Conservation (phyloP, 331 rosid species). For the Rosa hybrid region DNA sequence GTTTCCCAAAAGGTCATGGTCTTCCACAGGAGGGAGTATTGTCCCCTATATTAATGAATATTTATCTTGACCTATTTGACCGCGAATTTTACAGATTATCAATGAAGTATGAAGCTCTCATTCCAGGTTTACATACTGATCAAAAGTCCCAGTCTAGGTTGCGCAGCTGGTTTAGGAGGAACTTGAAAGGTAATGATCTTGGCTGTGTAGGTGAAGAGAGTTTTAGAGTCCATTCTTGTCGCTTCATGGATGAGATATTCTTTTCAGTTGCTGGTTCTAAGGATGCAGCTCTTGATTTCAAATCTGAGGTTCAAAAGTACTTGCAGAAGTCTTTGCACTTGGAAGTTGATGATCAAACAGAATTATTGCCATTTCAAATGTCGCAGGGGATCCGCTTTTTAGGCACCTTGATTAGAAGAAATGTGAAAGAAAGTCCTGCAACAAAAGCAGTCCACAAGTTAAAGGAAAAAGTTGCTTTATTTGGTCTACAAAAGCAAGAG, state of each 20-base stretch:
- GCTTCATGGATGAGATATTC: constrained; percentile 86
- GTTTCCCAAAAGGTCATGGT: constrained; percentile 86
- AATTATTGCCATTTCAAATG: constrained; percentile 56
- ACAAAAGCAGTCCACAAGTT: constrained; percentile 84
- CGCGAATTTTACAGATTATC: constrained; percentile 76
- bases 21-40: constrained; percentile 93
- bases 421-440: constrained; percentile 60
- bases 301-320: constrained; percentile 61
- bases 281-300: constrained; percentile 61
- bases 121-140: constrained; percentile 23
- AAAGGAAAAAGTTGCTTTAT: constrained; percentile 73
- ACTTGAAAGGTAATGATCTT: constrained; percentile 46
- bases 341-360: constrained; percentile 50
- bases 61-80: constrained; percentile 82
- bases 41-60: constrained; percentile 83
- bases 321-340: constrained; percentile 61
- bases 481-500: constrained; percentile 70
- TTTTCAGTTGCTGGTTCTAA: constrained; percentile 70
- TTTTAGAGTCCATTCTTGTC: constrained; percentile 59
- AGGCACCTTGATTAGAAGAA: constrained; percentile 66
- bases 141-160: constrained; percentile 50
- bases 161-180: constrained; percentile 82
- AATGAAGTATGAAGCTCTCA: constrained; percentile 78
- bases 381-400: constrained; percentile 49
- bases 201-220: constrained; percentile 30